Percentiles rank a stretch among this genome's conserved stretches.
Evolutionary conservation across 1,284 basidiomycete genomes (phyloP).

Genomic region (Leccinum pachyderme): DNA sequence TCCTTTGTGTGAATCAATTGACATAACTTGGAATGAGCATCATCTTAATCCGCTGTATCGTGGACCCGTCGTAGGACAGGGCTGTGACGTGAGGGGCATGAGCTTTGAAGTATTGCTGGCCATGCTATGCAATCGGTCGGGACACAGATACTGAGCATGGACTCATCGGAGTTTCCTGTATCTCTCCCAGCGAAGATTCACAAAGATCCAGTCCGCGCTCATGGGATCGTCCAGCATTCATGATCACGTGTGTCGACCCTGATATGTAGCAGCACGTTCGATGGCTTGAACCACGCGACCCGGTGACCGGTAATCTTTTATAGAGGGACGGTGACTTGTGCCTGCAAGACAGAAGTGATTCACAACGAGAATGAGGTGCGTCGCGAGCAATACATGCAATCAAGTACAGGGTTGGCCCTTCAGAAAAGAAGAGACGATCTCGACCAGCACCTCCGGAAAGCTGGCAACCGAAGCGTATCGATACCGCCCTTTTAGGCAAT

Average conservation of each 20-base stretch:
- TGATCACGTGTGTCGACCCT: too few relatives aligned
- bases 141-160: neutral
- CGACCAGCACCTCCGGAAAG: neutral
- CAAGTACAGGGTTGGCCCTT: neutral
- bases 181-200: neutral
- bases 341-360: neutral
- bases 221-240: too few relatives aligned
- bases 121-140: neutral
- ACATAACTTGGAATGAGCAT: neutral
- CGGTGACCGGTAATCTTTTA: neutral
- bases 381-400: neutral
- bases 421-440: neutral
- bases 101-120: neutral
- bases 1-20: neutral
- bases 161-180: neutral
- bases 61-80: neutral
- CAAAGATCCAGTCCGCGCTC: too few relatives aligned
- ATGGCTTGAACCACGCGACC: neutral
- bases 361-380: neutral
- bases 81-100: neutral
- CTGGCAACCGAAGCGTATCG: neutral
- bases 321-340: neutral
- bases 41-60: neutral
- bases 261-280: neutral
- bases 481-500: neutral